Conservation (phyloP, 495 filamentous ascomycete genomes). For the Lentithecium fluviatile region DNA sequence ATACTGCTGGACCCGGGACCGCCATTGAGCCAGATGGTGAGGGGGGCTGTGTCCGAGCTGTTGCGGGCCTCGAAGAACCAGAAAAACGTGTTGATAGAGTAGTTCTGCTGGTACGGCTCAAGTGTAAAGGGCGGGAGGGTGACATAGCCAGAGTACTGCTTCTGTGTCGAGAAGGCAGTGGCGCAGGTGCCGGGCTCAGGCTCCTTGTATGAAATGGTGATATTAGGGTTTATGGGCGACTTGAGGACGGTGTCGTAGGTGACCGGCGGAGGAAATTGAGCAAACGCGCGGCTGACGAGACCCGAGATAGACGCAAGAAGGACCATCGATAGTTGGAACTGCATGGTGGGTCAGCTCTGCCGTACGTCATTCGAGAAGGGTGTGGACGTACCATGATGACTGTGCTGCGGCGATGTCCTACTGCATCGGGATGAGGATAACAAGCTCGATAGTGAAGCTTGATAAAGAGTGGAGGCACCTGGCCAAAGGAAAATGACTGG, state of each 20-base stretch:
- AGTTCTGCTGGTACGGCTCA: conserved; percentile 48
- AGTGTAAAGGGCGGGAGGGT: conserved; percentile 54
- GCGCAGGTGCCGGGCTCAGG: conserved; percentile 49
- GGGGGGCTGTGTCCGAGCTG: conserved; percentile 54
- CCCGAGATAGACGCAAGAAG: conserved; percentile 10
- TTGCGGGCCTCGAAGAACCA: conserved; percentile 70
- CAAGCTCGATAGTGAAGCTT: background rate
- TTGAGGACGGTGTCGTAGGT: conserved; percentile 51
- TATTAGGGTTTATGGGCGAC: conserved; percentile 57
- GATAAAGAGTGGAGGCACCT: too few species aligned
- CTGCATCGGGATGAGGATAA: background rate
- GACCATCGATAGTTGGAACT: conserved; percentile 33
- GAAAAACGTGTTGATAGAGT: conserved; percentile 74
- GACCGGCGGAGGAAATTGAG: conserved; percentile 35
- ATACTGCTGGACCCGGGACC: conserved; percentile 36
- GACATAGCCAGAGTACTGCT: conserved; percentile 45
- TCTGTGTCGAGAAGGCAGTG: conserved; percentile 37
- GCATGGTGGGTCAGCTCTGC: background rate
- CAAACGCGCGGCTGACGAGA: conserved; percentile 2
- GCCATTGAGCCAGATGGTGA: conserved; percentile 65
- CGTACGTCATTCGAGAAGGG: background rate
- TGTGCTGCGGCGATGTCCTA: background rate
- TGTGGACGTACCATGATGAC: background rate
- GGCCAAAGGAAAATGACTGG: too few species aligned
- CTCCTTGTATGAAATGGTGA: conserved; percentile 61